Evolutionary conservation across 2,329 filamentous ascomycete species (phyloP).

Genomic region (Penicillium paneum): DNA sequence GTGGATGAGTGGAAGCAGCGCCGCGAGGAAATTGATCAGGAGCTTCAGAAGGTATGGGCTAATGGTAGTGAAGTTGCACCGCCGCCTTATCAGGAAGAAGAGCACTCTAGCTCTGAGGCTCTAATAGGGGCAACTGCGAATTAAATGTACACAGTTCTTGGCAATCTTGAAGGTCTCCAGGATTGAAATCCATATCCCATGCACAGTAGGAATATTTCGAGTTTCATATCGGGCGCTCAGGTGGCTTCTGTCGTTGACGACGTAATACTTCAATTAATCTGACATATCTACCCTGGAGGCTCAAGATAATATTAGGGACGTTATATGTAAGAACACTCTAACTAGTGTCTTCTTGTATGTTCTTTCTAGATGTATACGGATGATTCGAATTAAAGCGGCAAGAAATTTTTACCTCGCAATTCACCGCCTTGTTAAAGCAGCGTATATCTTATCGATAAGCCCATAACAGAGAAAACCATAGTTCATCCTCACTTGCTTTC

Average conservation of each 20-base stretch:
- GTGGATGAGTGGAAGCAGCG: constrained; percentile 82
- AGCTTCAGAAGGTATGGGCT: constrained; percentile 66
- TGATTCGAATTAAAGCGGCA: not conserved
- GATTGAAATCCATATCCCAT: not conserved
- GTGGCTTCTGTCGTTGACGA: not conserved
- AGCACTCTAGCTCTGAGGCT: not conserved
- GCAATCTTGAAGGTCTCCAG: not conserved
- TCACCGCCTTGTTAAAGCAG: not conserved
- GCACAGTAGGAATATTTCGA: not conserved
- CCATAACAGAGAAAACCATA: not conserved
- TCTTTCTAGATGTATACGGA: not conserved
- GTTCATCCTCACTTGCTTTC: not conserved
- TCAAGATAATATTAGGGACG: not conserved
- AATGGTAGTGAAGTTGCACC: constrained; percentile 42
- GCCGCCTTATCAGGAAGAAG: constrained; percentile 34
- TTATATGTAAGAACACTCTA: not conserved
- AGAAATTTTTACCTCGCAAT: too few relatives aligned
- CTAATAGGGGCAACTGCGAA: constrained; percentile 6
- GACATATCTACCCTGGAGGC: not conserved
- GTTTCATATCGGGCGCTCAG: not conserved
- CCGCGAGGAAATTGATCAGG: constrained; percentile 74
- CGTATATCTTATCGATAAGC: constrained; percentile 3
- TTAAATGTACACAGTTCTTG: not conserved
- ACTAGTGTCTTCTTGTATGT: not conserved
- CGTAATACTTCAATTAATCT: too few relatives aligned